Percentiles rank a stretch among this genome's conserved stretches.
These are phyloP conservation scores for Carpinus fangiana DNA, from an alignment of 306 rosid species.

Conservation along the genomic window DNA sequence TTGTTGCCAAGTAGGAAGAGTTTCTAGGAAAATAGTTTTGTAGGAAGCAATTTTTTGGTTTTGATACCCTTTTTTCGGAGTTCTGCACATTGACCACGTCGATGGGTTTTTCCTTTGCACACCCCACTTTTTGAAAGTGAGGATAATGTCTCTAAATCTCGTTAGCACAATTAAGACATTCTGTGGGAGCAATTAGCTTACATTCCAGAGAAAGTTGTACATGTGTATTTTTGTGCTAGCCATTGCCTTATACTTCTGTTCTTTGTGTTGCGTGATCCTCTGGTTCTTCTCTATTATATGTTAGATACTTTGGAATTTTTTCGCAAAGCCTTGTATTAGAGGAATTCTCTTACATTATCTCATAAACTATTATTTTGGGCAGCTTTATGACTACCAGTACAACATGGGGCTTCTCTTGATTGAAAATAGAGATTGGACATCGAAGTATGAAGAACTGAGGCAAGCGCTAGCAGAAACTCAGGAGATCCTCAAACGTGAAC, in stretches of 20 bases:
- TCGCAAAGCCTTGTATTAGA: not conserved
- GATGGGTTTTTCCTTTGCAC: not conserved
- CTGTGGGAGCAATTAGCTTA: not conserved
- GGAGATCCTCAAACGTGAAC: slow-evolving; percentile 85
- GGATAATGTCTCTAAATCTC: not conserved
- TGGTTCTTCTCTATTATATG: slow-evolving; percentile 7
- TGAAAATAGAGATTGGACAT: slow-evolving; percentile 78
- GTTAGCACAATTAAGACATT: too few relatives aligned
- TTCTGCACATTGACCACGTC: not conserved
- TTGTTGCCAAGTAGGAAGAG: not conserved
- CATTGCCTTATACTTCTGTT: not conserved
- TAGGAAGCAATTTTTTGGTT: not conserved
- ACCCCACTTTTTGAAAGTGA: not conserved
- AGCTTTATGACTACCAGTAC: slow-evolving; percentile 90
- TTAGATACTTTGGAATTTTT: not conserved
- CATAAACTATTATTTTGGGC: slow-evolving; percentile 12
- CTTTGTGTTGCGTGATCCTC: not conserved
- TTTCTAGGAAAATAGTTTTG: too few relatives aligned
- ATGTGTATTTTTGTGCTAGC: too few relatives aligned
- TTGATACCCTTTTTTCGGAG: not conserved
- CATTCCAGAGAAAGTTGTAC: too few relatives aligned
- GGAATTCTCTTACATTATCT: not conserved
- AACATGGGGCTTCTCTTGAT: slow-evolving; percentile 89
- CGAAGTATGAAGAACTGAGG: slow-evolving; percentile 53
- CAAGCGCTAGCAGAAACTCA: slow-evolving; percentile 66